These are phyloP conservation scores for Camellia sinensis DNA, from an alignment of 148 eudicot genomes.

Conservation along the genomic window DNA sequence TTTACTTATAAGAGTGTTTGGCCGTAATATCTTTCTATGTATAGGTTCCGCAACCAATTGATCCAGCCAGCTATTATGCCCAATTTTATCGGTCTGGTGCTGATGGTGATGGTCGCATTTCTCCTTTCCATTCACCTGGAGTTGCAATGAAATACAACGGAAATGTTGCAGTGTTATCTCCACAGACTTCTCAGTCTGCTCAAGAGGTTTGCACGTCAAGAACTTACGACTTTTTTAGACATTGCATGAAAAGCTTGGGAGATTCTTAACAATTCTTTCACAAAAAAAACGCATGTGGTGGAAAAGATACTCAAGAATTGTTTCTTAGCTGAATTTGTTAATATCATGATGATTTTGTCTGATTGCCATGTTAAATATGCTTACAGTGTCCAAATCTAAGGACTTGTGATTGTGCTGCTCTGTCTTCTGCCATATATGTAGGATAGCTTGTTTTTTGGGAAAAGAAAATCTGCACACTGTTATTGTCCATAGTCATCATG, in stretches of 20 bases:
- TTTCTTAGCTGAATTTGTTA: background rate
- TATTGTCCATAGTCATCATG: background rate
- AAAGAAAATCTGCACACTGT: background rate
- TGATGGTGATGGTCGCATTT: slow-evolving; percentile 66
- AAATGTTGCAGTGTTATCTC: slow-evolving; percentile 45
- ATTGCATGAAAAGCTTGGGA: background rate
- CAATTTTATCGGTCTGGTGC: slow-evolving; percentile 62
- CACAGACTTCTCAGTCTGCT: slow-evolving; percentile 54
- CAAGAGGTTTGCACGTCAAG: slow-evolving; percentile 61
- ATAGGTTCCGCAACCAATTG: slow-evolving; percentile 61
- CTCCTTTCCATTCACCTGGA: slow-evolving; percentile 63
- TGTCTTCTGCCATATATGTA: background rate
- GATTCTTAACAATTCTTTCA: background rate
- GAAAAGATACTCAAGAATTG: background rate
- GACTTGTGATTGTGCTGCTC: background rate
- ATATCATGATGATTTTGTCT: background rate
- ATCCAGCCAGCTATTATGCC: slow-evolving; percentile 69
- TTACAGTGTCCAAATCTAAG: background rate
- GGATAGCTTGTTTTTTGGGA: background rate
- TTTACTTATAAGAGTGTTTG: background rate
- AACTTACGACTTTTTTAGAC: slow-evolving; percentile 1
- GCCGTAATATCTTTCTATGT: background rate
- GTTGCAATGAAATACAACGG: slow-evolving; percentile 55
- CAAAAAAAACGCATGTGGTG: background rate
- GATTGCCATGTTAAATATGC: background rate